Base-by-base conservation (phyloP, 345 rosid genomes). In the Kernera saxatilis region DNA sequence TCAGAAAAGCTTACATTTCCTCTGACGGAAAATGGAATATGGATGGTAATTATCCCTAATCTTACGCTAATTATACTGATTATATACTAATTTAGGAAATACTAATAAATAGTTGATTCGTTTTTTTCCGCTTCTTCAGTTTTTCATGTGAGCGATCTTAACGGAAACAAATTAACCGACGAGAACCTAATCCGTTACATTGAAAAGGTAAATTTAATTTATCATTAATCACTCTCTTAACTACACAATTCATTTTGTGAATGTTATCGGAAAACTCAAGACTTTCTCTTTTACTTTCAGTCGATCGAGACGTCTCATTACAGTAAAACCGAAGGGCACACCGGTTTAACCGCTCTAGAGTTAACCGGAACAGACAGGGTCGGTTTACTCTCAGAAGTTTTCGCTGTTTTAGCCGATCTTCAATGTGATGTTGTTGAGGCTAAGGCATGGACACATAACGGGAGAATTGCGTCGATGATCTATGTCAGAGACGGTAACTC, bases 21-120 rank as follows among this genome's bases (percentile, higher is more conserved):
- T 85, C 90, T 6, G 99, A 91, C 58, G 97, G 99, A 48, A 81
- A 75, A 23, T 94, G 91, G 91, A 86, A 83, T 84, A 94, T 94
- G 97, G 96, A 94, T 52, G 99, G 99, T 94, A 77, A 79, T 43
- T 45, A 69, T 1, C 64, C 27, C 65, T 62, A 54, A 75, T 53
- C 19, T 61, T 19, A 44, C 65, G 49, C 37, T 36, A 17, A 64
- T 70, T 36, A 36, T 8, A 35, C 12, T 10, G 1, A 64, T 30
- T 17, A 17, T 17, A 17, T 17, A 1, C 63, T 49, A 10, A 51
- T 52, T 75, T 15, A 60, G 17, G 43, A 3, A 23, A 6, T 51
- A 8, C 0, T 49, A 11, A 33, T 44, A 62, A 2, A n/a, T 21
- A 18, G 0, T 39, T 50, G 3, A 50, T 41, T 68, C 5, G 18